phyloP scores from a whole-genome alignment of 2,329 filamentous ascomycete genomes.

The Phialemoniopsis sp. region DNA sequence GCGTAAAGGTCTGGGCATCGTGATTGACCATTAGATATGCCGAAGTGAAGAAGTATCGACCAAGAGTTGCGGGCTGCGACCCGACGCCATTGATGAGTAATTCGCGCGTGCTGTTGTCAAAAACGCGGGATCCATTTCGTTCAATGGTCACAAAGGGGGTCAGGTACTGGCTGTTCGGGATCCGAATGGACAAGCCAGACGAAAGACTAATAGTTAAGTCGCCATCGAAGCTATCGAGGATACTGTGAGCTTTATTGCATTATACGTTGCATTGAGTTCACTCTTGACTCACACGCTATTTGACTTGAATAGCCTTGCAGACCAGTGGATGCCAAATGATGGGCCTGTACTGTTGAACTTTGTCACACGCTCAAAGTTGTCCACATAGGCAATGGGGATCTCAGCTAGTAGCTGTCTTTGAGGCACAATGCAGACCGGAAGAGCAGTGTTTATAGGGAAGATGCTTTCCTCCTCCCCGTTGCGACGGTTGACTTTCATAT shows the following conservation, averaged over 20 bases:
- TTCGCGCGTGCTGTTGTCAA: conserved; percentile 10
- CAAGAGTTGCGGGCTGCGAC: conserved; percentile 16
- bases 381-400: conserved; percentile 12
- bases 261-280: too few species aligned
- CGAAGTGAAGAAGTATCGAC: conserved; percentile 25
- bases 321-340: conserved; percentile 14
- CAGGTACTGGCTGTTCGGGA: conserved; percentile 22
- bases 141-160: conserved; percentile 19
- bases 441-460: conserved; percentile 13
- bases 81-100: conserved; percentile 16
- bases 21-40: conserved; percentile 30
- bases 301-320: neutral
- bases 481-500: conserved; percentile 18
- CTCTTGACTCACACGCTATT: too few species aligned
- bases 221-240: conserved; percentile 17
- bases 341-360: conserved; percentile 4
- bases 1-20: conserved; percentile 23
- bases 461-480: conserved; percentile 19
- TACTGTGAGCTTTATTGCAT: too few species aligned
- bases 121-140: conserved; percentile 16
- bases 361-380: conserved; percentile 11
- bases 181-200: conserved; percentile 18
- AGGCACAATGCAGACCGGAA: conserved; percentile 22
- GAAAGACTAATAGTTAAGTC: conserved; percentile 21
- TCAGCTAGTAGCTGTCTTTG: conserved; percentile 22